Percentiles rank a stretch among this genome's conserved stretches.
phyloP scores from a whole-genome alignment of 2,329 filamentous ascomycete species.

The Furcasterigmium furcatum region DNA sequence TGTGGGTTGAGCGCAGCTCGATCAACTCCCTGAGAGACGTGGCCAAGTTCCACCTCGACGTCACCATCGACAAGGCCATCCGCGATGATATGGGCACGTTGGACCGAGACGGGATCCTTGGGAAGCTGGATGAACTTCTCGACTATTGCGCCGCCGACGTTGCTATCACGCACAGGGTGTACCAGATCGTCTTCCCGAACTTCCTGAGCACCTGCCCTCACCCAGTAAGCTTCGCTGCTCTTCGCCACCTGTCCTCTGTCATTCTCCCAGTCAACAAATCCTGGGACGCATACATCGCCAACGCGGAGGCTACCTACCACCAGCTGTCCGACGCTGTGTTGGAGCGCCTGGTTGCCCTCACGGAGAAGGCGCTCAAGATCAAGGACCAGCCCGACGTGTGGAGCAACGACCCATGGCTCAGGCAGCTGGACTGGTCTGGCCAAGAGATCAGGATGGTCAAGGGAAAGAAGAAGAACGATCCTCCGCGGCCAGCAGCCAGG shows the following conservation, averaged over 20 bases:
- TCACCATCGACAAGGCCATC: conserved; percentile 85
- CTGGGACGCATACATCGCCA: conserved; percentile 82
- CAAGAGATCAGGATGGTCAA: conserved; percentile 91
- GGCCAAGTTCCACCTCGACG: conserved; percentile 90
- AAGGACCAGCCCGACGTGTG: conserved; percentile 69
- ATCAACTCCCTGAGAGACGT: conserved; percentile 94
- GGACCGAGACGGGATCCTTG: conserved; percentile 66
- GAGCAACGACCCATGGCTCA: conserved; percentile 81
- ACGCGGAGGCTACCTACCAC: conserved; percentile 82
- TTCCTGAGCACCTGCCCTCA: conserved; percentile 91
- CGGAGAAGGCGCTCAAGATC: conserved; percentile 72
- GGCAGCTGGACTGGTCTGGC: conserved; percentile 91
- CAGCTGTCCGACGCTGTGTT: conserved; percentile 74
- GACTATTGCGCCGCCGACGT: conserved; percentile 97
- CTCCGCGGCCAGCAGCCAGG: conserved; percentile 70
- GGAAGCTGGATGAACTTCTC: conserved; percentile 75
- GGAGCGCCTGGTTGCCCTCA: conserved; percentile 68
- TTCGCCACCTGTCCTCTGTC: conserved; percentile 89
- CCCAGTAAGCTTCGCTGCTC: conserved; percentile 92
- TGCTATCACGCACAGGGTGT: conserved; percentile 88
- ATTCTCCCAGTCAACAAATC: conserved; percentile 86
- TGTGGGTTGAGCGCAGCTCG: conserved; percentile 94
- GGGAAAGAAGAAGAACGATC: conserved; percentile 81
- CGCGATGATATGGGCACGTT: conserved; percentile 85
- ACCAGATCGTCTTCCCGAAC: conserved; percentile 85